Evolutionary conservation across 306 rosid species (phyloP).

Genomic region (Canavalia gladiata): DNA sequence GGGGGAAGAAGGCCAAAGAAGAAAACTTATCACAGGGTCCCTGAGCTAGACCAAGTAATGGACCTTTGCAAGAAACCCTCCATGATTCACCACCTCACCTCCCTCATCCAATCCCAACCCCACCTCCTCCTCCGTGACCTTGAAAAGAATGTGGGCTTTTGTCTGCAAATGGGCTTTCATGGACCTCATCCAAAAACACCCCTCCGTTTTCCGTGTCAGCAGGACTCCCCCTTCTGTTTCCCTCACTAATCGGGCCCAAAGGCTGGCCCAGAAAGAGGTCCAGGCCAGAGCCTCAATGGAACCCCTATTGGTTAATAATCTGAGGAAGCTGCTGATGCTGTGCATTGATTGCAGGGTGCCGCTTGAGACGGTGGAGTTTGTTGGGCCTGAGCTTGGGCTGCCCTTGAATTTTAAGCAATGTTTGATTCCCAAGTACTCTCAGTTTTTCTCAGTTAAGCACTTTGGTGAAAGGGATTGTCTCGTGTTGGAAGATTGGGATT

Average conservation of each 20-base stretch:
- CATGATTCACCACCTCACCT: constrained; percentile 66
- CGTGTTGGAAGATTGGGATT: constrained; percentile 86
- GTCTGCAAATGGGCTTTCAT: constrained; percentile 92
- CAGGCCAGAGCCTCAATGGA: constrained; percentile 65
- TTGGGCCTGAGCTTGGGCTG: constrained; percentile 73
- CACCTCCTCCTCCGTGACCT: constrained; percentile 67
- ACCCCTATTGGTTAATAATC: constrained; percentile 71
- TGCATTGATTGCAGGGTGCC: constrained; percentile 76
- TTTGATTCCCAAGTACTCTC: constrained; percentile 68
- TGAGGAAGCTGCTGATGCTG: constrained; percentile 79
- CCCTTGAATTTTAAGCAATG: constrained; percentile 54
- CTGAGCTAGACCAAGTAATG: constrained; percentile 79
- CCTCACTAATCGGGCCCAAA: constrained; percentile 65
- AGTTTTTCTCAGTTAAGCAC: constrained; percentile 64
- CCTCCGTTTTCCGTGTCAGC: constrained; percentile 69
- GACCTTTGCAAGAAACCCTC: constrained; percentile 82
- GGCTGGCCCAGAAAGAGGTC: constrained; percentile 64
- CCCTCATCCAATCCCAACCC: constrained; percentile 70
- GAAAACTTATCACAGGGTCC: constrained; percentile 72
- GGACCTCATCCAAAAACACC: constrained; percentile 73
- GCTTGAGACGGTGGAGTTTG: constrained; percentile 62
- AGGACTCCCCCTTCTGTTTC: constrained; percentile 65
- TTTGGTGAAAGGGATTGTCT: constrained; percentile 63
- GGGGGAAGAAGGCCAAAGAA: constrained; percentile 88
- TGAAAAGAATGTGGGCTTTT: constrained; percentile 84